These are phyloP conservation scores for Zygosaccharomyces bailii DNA, from an alignment of 805 yeast genomes.

Conservation along the genomic window DNA sequence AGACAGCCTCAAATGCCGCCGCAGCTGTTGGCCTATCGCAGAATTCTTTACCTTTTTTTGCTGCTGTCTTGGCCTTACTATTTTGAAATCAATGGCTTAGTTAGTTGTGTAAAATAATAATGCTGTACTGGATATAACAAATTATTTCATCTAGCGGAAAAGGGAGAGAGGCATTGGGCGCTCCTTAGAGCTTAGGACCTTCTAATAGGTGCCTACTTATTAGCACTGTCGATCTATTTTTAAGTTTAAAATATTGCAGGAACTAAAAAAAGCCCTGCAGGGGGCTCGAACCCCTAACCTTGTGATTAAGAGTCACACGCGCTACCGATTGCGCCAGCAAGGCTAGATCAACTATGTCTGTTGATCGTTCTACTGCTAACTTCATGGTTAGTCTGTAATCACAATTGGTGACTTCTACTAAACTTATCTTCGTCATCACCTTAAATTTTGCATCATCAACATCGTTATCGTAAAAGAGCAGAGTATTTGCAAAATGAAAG, in stretches of 20 bases:
- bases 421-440: too few relatives aligned
- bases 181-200: too few relatives aligned
- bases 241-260: too few relatives aligned
- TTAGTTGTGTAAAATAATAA: constrained; percentile 6
- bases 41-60: constrained; percentile 3
- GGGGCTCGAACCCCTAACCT: constrained; percentile 27
- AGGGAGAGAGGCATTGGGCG: too few relatives aligned
- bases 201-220: too few relatives aligned
- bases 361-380: too few relatives aligned
- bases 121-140: constrained; percentile 1
- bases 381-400: too few relatives aligned
- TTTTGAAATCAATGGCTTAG: not conserved
- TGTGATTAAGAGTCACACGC: constrained; percentile 25
- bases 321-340: constrained; percentile 26
- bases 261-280: constrained; percentile 20
- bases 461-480: too few relatives aligned
- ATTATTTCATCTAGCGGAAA: not conserved
- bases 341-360: constrained; percentile 8
- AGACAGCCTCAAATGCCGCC: constrained; percentile 3
- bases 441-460: not conserved
- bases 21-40: constrained; percentile 1
- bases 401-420: too few relatives aligned
- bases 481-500: constrained; percentile 35
- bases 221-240: not conserved
- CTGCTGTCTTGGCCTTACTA: constrained; percentile 2